Conservation (phyloP, 352 stramenopile species). For the Globisporangium paddicum region DNA sequence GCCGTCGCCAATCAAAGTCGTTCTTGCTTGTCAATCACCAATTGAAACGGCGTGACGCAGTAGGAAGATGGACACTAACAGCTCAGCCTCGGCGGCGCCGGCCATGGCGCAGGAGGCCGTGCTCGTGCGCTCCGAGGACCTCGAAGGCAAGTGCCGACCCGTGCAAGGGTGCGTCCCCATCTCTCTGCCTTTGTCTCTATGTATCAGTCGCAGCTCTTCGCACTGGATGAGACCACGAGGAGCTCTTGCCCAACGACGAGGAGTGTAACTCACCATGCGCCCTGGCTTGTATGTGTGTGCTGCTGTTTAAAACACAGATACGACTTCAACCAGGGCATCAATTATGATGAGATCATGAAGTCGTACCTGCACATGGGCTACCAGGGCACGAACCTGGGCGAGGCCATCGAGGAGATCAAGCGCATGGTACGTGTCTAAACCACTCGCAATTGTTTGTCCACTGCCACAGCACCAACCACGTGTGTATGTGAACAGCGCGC, state of each 20-base stretch:
- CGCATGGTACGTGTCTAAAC: conserved; percentile 86
- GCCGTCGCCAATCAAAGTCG: conserved; percentile 7
- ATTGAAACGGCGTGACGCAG: conserved; percentile 6
- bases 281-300: not conserved
- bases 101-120: conserved; percentile 67
- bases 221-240: not conserved
- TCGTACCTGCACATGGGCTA: conserved; percentile 89
- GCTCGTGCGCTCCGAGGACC: conserved; percentile 68
- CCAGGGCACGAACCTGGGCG: conserved; percentile 96
- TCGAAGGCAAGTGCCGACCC: conserved; percentile 57
- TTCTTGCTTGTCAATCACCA: conserved; percentile 1
- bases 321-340: conserved; percentile 89
- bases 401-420: conserved; percentile 98
- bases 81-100: conserved; percentile 16
- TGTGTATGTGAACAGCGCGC: conserved; percentile 47
- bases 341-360: conserved; percentile 85
- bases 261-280: not conserved
- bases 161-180: conserved; percentile 28
- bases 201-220: not conserved
- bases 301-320: conserved; percentile 47
- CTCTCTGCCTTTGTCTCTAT: not conserved
- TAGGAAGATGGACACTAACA: not conserved
- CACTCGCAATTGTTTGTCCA: too few species aligned
- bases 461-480: not conserved
- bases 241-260: not conserved